Evolutionary conservation across 306 rosid species (phyloP).

Genomic region (Rosa persica): DNA sequence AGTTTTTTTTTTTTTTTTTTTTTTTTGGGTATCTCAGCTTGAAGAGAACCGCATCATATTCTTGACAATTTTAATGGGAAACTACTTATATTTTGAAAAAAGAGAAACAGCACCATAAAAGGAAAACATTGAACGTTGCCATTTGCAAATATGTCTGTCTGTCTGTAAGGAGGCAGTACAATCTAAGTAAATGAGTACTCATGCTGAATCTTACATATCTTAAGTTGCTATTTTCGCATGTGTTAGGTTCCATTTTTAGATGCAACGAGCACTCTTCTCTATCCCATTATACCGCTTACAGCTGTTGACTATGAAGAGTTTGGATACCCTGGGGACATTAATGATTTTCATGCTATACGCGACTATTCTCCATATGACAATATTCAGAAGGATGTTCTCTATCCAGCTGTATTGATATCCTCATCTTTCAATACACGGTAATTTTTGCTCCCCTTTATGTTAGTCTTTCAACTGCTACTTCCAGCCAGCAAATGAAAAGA

Average conservation of each 20-base stretch:
- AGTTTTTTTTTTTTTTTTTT: no score
- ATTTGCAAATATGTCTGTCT: neutral
- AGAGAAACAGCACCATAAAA: neutral
- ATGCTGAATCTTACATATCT: neutral
- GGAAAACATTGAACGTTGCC: slow-evolving; percentile 3
- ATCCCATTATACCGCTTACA: slow-evolving; percentile 77
- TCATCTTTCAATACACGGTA: slow-evolving; percentile 89
- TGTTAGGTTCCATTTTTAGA: slow-evolving; percentile 91
- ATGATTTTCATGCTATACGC: slow-evolving; percentile 81
- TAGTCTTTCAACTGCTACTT: neutral
- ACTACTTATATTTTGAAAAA: neutral
- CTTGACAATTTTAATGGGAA: neutral
- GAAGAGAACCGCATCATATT: neutral
- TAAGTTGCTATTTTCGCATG: slow-evolving; percentile 15
- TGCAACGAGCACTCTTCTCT: slow-evolving; percentile 71
- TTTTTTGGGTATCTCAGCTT: neutral
- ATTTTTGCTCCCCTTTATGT: neutral
- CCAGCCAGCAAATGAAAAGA: neutral
- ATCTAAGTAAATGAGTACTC: neutral
- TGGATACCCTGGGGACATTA: slow-evolving; percentile 76
- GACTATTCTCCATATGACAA: slow-evolving; percentile 88
- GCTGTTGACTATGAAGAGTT: slow-evolving; percentile 85
- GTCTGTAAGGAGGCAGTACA: neutral
- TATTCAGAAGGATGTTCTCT: slow-evolving; percentile 67
- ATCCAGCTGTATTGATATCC: slow-evolving; percentile 71